Conservation (phyloP, 2,329 filamentous ascomycete genomes). For the Pseudocercospora macadamiae region DNA sequence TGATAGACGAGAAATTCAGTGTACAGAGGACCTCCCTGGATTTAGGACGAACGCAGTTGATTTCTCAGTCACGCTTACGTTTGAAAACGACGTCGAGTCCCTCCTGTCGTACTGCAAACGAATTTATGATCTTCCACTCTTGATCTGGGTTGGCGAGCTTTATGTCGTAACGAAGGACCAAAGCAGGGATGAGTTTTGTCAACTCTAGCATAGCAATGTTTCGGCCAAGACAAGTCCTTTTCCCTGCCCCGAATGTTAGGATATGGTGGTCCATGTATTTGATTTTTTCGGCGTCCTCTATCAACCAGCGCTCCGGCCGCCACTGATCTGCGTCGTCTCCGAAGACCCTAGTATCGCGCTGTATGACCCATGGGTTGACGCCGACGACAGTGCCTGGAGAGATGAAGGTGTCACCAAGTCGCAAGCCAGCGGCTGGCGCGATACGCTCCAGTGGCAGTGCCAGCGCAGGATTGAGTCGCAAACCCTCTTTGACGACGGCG, state of each 20-base stretch:
- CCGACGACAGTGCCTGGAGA: constrained; percentile 47
- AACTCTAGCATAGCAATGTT: constrained; percentile 27
- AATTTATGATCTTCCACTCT: constrained; percentile 15
- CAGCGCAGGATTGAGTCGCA: constrained; percentile 31
- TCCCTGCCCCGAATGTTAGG: constrained; percentile 39
- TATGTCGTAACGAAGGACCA: constrained; percentile 21
- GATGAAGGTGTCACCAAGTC: constrained; percentile 32
- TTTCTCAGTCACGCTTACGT: no score
- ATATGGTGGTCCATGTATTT: constrained; percentile 68
- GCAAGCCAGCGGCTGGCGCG: constrained; percentile 24
- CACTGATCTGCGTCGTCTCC: constrained; percentile 38
- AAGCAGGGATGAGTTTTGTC: constrained; percentile 23
- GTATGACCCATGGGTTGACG: constrained; percentile 50
- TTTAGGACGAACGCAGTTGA: no score
- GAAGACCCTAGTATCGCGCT: constrained; percentile 46
- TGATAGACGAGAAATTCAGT: no score
- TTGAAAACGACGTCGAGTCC: constrained; percentile 20
- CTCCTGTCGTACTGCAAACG: constrained; percentile 21
- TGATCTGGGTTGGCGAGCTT: constrained; percentile 14
- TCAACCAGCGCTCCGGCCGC: constrained; percentile 51
- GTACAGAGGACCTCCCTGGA: no score
- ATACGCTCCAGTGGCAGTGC: constrained; percentile 29
- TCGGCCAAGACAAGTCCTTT: constrained; percentile 21
- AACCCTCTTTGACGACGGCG: constrained; percentile 32
- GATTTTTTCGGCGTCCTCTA: constrained; percentile 57